A percentile compares a stretch with the other conserved stretches of the same genome.
Evolutionary conservation across 2,329 filamentous ascomycete genomes (phyloP).

Genomic region (Diatrype stigma): DNA sequence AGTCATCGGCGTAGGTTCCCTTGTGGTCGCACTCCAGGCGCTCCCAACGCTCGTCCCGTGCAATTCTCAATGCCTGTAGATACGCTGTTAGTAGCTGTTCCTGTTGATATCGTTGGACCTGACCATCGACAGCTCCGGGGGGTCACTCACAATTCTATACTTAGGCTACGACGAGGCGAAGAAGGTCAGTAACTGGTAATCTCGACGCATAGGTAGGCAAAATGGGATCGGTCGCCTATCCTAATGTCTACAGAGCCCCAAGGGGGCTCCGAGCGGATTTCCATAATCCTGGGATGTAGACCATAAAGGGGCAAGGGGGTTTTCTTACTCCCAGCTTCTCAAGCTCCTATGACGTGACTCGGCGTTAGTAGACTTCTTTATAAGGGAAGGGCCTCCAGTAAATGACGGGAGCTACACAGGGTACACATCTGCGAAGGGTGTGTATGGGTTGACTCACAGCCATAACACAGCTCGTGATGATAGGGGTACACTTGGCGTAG

Average conservation of each 20-base stretch:
- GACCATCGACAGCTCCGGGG: conserved; percentile 48
- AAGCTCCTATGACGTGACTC: not conserved
- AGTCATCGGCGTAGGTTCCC: conserved; percentile 73
- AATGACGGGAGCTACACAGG: not conserved
- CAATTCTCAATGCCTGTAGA: conserved; percentile 65
- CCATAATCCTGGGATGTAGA: not conserved
- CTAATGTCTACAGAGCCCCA: too few species aligned
- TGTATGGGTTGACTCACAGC: not conserved
- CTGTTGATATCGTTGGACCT: not conserved
- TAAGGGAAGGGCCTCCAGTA: too few species aligned
- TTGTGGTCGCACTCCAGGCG: conserved; percentile 86
- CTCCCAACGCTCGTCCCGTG: conserved; percentile 85
- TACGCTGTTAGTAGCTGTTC: not conserved
- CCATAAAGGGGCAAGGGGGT: not conserved
- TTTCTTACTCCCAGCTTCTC: not conserved
- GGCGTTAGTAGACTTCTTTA: too few species aligned
- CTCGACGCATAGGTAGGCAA: conserved; percentile 56
- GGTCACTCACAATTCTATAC: not conserved
- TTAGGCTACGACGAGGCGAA: not conserved
- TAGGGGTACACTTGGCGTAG: conserved; percentile 84
- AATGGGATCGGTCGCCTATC: not conserved
- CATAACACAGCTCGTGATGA: conserved; percentile 81
- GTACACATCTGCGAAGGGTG: too few species aligned
- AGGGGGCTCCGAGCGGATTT: too few species aligned
- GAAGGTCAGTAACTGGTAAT: conserved; percentile 65